Evolutionary conservation across 768 basidiomycete genomes (phyloP).

Genomic region (Phaeotremella skinneri): DNA sequence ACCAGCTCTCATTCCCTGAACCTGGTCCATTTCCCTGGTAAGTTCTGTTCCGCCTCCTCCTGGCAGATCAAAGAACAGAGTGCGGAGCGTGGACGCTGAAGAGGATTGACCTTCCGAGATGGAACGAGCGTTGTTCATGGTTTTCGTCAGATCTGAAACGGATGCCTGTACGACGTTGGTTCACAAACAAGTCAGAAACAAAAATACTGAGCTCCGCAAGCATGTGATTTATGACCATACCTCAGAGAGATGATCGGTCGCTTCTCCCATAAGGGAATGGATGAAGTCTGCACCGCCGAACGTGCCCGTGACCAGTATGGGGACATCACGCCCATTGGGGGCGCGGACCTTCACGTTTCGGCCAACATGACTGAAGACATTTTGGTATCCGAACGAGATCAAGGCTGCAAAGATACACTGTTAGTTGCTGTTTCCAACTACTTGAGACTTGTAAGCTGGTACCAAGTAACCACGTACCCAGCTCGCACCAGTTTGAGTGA

Average conservation of each 20-base stretch:
- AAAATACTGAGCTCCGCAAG: no score
- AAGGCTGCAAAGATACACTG: slow-evolving; percentile 59
- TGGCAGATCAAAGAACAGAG: slow-evolving; percentile 43
- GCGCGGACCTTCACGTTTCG: slow-evolving; percentile 70
- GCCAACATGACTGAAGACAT: slow-evolving; percentile 86
- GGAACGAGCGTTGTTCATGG: slow-evolving; percentile 69
- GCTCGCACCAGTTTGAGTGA: slow-evolving; percentile 74
- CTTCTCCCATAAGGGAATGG: slow-evolving; percentile 53
- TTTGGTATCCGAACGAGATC: slow-evolving; percentile 65
- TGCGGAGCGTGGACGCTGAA: slow-evolving; percentile 33
- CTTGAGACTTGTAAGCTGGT: background rate
- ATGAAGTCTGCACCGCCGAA: slow-evolving; percentile 52
- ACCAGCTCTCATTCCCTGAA: slow-evolving; percentile 60
- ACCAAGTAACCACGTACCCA: slow-evolving; percentile 48
- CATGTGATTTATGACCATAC: slow-evolving; percentile 24
- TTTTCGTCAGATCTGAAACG: slow-evolving; percentile 78
- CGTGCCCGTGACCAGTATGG: slow-evolving; percentile 77
- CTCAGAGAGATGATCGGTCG: slow-evolving; percentile 59
- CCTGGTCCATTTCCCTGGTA: slow-evolving; percentile 69
- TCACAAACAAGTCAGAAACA: background rate
- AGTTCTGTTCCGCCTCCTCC: slow-evolving; percentile 56
- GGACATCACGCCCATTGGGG: slow-evolving; percentile 70
- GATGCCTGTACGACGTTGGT: slow-evolving; percentile 59
- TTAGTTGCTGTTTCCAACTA: no score
- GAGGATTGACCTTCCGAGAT: slow-evolving; percentile 51